These are phyloP conservation scores for Nicotiana attenuata DNA, from an alignment of 257 asterid genomes.

Conservation along the genomic window DNA sequence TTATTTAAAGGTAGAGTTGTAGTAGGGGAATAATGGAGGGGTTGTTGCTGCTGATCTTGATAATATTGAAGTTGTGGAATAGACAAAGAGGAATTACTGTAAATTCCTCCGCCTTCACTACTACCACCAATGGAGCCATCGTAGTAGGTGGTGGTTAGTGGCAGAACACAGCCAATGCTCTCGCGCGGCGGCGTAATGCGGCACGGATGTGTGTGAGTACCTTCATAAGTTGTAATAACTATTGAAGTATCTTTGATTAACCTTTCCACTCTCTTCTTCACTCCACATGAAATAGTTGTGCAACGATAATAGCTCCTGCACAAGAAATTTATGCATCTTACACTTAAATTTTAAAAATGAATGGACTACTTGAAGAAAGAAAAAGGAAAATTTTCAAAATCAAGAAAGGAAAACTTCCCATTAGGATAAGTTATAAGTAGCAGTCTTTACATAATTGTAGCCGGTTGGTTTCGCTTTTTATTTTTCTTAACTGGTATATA, in stretches of 20 bases:
- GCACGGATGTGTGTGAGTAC: conserved; percentile 65
- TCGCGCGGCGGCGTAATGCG: conserved; percentile 41
- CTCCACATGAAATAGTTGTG: conserved; percentile 76
- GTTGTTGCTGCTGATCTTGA: too few relatives aligned
- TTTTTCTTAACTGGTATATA: too few relatives aligned
- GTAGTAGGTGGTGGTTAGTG: conserved; percentile 25
- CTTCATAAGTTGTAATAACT: conserved; percentile 91
- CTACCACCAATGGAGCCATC: conserved; percentile 10
- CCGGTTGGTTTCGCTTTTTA: too few relatives aligned
- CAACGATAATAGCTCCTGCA: conserved; percentile 92
- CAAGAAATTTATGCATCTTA: not conserved
- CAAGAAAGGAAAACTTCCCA: not conserved
- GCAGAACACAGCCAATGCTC: conserved; percentile 27
- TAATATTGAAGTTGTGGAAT: not conserved
- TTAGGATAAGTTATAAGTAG: too few relatives aligned
- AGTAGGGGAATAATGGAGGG: not conserved
- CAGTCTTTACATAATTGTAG: too few relatives aligned
- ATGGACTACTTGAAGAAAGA: not conserved
- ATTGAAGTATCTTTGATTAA: conserved; percentile 62
- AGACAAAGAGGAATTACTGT: conserved; percentile 17
- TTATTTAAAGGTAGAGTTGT: conserved; percentile 17
- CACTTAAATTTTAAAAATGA: not conserved
- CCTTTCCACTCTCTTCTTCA: conserved; percentile 85
- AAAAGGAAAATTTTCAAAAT: not conserved
- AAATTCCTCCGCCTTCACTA: conserved; percentile 1